Evolutionary conservation across 129 eudicot genomes (phyloP).

Genomic region (Cynara cardunculus): DNA sequence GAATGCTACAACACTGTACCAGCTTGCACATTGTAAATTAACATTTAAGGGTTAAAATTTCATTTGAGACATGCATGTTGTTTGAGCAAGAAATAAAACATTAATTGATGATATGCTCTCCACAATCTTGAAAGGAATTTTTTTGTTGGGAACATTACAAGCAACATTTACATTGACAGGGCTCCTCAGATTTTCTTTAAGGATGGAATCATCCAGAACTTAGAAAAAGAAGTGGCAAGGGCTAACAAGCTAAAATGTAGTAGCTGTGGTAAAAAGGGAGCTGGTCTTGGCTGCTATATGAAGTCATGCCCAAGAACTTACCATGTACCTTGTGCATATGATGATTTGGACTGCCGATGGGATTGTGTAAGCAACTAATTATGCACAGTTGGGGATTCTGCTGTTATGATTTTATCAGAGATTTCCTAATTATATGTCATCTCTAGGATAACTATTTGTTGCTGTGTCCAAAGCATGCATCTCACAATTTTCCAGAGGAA

Average conservation of each 20-base stretch:
- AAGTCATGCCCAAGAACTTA: conserved; percentile 61
- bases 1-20: not conserved
- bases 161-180: conserved; percentile 39
- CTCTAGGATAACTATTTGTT: conserved; percentile 53
- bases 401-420: not conserved
- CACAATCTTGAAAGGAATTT: not conserved
- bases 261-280: conserved; percentile 77
- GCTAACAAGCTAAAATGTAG: conserved; percentile 77
- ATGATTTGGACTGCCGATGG: conserved; percentile 73
- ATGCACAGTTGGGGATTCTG: not conserved
- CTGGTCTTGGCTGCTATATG: conserved; percentile 81
- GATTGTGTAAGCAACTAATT: conserved; percentile 56
- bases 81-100: not conserved
- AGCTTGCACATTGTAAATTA: not conserved
- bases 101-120: not conserved
- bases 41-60: not conserved
- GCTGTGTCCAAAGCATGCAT: conserved; percentile 67
- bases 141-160: not conserved
- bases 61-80: not conserved
- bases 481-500: conserved; percentile 69
- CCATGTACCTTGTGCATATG: conserved; percentile 83
- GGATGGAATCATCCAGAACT: conserved; percentile 47
- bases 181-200: conserved; percentile 63
- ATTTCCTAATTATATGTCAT: not conserved
- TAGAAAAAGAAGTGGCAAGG: conserved; percentile 72